Percentiles rank a stretch among this genome's conserved stretches.
phyloP scores from a whole-genome alignment of 352 stramenopile genomes.

The Pythium sp. region DNA sequence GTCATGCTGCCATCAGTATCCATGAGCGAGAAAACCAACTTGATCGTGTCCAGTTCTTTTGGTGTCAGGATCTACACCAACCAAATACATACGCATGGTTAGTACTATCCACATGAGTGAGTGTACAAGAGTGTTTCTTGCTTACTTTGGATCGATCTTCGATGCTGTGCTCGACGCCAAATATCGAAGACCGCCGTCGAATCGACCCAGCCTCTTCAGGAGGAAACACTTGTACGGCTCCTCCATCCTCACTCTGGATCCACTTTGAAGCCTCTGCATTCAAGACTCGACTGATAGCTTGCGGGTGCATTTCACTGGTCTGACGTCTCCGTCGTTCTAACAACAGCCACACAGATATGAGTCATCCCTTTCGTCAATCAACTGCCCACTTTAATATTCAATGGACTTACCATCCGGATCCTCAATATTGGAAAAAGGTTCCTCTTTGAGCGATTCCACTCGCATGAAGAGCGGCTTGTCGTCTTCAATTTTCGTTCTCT shows the following conservation, averaged over 20 bases:
- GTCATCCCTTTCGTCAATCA: background rate
- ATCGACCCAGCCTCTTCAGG: background rate
- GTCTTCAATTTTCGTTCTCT: background rate
- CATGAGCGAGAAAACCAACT: slow-evolving; percentile 80
- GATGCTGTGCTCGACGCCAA: background rate
- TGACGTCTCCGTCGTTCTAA: slow-evolving; percentile 40
- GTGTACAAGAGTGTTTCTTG: background rate
- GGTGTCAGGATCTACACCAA: slow-evolving; percentile 40
- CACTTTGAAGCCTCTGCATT: slow-evolving; percentile 69
- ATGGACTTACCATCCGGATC: slow-evolving; percentile 10
- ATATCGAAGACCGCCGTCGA: background rate
- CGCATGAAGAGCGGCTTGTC: background rate
- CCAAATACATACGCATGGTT: background rate
- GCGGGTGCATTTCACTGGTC: slow-evolving; percentile 79
- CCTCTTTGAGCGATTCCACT: slow-evolving; percentile 9
- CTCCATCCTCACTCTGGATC: slow-evolving; percentile 50
- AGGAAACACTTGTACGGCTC: slow-evolving; percentile 5
- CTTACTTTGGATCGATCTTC: slow-evolving; percentile 36
- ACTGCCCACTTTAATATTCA: background rate
- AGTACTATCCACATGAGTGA: background rate
- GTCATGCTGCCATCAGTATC: slow-evolving; percentile 74
- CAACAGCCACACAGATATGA: background rate
- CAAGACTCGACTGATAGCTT: slow-evolving; percentile 60
- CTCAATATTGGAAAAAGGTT: slow-evolving; percentile 8
- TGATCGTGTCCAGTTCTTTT: slow-evolving; percentile 72